Evolutionary conservation across 163 green algal genomes (phyloP).

Genomic region (Scenedesmus sp.): DNA sequence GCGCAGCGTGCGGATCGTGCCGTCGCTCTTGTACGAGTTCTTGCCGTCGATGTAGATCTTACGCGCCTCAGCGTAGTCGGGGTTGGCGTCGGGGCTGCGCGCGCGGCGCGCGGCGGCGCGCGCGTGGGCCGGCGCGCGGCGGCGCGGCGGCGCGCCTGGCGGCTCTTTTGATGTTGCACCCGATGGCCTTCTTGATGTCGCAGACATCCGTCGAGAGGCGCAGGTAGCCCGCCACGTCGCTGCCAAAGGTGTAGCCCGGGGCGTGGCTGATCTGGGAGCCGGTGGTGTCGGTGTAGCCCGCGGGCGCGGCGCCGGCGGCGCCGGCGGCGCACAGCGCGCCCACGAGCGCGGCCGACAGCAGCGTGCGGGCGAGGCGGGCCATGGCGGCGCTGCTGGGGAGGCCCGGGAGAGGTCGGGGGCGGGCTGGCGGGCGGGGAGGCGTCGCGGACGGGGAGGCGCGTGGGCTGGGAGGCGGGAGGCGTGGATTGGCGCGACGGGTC

Average conservation of each 20-base stretch:
- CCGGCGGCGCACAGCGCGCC: no score
- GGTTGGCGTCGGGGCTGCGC: not conserved
- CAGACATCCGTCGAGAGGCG: constrained; percentile 39
- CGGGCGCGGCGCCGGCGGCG: no score
- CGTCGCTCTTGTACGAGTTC: constrained; percentile 37
- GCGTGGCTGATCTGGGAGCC: constrained; percentile 19
- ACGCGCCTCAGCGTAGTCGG: constrained; percentile 8
- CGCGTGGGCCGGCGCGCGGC: not conserved
- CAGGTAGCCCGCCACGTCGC: constrained; percentile 41
- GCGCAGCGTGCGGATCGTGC: constrained; percentile 36
- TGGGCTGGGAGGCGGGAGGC: no score
- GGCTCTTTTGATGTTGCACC: not conserved
- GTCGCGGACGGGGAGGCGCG: no score
- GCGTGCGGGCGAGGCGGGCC: no score
- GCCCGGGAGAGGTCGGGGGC: no score
- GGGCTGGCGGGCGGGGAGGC: no score
- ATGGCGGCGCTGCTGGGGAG: no score
- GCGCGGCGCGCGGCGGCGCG: not conserved
- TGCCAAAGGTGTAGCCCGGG: constrained; percentile 41
- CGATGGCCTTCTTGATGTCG: constrained; percentile 32
- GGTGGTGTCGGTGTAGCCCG: constrained; percentile 40
- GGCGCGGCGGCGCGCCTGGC: not conserved
- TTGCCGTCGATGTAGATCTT: constrained; percentile 43
- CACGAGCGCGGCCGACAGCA: no score
- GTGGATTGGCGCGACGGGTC: no score